phyloP scores from a whole-genome alignment of 1,284 basidiomycete genomes.

The Trichosporon sp. region DNA sequence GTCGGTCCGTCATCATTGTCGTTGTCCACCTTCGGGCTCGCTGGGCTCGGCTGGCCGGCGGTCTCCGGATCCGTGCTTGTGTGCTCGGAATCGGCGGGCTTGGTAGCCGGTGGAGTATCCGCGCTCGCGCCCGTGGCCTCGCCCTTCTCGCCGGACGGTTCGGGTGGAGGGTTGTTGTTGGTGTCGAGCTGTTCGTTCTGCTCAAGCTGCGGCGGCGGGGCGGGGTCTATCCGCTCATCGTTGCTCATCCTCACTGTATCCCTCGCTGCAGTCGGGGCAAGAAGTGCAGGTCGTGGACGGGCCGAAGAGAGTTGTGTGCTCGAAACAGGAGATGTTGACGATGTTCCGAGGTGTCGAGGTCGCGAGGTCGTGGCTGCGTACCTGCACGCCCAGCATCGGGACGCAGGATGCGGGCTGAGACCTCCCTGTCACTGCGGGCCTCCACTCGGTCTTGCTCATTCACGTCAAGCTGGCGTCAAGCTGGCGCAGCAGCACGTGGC shows the following conservation, averaged over 20 bases:
- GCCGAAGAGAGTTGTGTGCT: neutral
- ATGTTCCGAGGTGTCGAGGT: too few species aligned
- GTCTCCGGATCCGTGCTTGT: neutral
- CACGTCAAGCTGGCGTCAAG: neutral
- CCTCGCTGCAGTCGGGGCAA: neutral
- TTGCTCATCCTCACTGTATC: neutral
- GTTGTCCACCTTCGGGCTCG: neutral
- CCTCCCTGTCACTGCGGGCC: neutral
- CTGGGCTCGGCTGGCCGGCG: too few species aligned
- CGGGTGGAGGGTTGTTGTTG: too few species aligned
- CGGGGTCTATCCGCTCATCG: neutral
- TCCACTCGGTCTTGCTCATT: constrained; percentile 1
- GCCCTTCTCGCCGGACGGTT: too few species aligned
- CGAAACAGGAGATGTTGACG: neutral
- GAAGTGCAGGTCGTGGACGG: neutral
- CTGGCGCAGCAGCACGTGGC: neutral
- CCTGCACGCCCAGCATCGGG: too few species aligned
- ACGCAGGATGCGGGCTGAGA: neutral
- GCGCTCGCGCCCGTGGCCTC: too few species aligned
- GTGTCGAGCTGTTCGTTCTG: too few species aligned
- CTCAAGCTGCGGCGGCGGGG: too few species aligned
- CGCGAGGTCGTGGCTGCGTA: neutral
- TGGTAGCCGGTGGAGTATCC: too few species aligned
- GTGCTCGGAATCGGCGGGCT: neutral
- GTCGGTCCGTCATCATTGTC: neutral